Conservation (phyloP, 768 basidiomycete genomes). For the Scleroderma citrinum region DNA sequence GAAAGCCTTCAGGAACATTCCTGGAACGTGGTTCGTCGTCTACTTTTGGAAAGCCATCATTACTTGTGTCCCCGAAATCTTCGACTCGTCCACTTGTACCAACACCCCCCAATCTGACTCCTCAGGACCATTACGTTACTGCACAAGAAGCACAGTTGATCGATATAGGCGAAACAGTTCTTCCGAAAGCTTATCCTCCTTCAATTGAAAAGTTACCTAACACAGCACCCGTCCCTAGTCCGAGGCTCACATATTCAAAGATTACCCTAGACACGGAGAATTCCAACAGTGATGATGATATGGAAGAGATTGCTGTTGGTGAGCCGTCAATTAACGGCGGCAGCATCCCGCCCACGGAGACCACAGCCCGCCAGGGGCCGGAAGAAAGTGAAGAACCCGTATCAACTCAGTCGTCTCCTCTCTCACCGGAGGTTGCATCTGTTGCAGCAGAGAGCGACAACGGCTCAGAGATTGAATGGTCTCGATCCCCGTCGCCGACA, state of each 20-base stretch:
- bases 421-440: too few species aligned
- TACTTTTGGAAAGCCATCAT: slow-evolving; percentile 34
- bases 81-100: background rate
- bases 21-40: slow-evolving; percentile 14
- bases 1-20: slow-evolving; percentile 9
- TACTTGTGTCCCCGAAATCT: slow-evolving; percentile 20
- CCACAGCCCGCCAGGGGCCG: slow-evolving; percentile 6
- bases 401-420: slow-evolving; percentile 1
- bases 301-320: slow-evolving; percentile 30
- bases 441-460: slow-evolving; percentile 17
- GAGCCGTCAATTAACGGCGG: slow-evolving; percentile 2
- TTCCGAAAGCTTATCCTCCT: too few species aligned
- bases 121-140: background rate
- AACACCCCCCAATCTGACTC: background rate
- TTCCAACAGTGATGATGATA: slow-evolving; percentile 32
- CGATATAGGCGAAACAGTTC: background rate
- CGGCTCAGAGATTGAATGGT: slow-evolving; percentile 30
- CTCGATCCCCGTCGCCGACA: slow-evolving; percentile 33
- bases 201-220: background rate
- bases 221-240: background rate
- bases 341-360: slow-evolving; percentile 11
- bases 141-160: background rate
- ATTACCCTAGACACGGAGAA: slow-evolving; percentile 3
- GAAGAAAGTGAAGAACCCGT: background rate
- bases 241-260: background rate